Percentiles rank a stretch among this genome's conserved stretches.
These are phyloP conservation scores for Populus trichocarpa DNA, from an alignment of 441 rosid species.

Conservation along the genomic window DNA sequence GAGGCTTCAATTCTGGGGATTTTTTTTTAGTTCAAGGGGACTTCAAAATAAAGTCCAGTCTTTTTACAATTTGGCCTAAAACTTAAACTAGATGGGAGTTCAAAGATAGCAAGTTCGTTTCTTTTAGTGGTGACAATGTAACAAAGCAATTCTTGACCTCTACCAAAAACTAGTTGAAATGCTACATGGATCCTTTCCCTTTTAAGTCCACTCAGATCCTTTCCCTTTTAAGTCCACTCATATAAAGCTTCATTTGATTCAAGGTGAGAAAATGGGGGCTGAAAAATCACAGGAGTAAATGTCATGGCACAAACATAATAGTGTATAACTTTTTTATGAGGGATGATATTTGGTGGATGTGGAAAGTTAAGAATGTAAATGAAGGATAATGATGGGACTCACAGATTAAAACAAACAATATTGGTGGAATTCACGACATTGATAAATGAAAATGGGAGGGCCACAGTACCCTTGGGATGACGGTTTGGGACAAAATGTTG, in stretches of 20 bases:
- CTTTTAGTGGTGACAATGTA: slow-evolving; percentile 6
- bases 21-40: too few relatives aligned
- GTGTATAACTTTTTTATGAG: background rate
- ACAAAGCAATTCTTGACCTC: background rate
- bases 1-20: too few relatives aligned
- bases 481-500: background rate
- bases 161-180: too few relatives aligned
- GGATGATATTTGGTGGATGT: background rate
- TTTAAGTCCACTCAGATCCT: too few relatives aligned
- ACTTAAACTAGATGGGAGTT: background rate
- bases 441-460: background rate
- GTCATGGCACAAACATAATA: background rate
- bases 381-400: background rate
- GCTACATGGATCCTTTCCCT: too few relatives aligned
- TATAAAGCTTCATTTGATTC: background rate
- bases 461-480: background rate
- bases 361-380: background rate
- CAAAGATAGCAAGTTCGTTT: background rate
- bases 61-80: too few relatives aligned
- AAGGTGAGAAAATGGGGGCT: background rate
- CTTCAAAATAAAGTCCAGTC: too few relatives aligned
- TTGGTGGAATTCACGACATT: background rate
- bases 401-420: background rate
- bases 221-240: background rate
- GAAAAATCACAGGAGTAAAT: background rate